phyloP scores from a whole-genome alignment of 305 asterid genomes.

The Withania somnifera region DNA sequence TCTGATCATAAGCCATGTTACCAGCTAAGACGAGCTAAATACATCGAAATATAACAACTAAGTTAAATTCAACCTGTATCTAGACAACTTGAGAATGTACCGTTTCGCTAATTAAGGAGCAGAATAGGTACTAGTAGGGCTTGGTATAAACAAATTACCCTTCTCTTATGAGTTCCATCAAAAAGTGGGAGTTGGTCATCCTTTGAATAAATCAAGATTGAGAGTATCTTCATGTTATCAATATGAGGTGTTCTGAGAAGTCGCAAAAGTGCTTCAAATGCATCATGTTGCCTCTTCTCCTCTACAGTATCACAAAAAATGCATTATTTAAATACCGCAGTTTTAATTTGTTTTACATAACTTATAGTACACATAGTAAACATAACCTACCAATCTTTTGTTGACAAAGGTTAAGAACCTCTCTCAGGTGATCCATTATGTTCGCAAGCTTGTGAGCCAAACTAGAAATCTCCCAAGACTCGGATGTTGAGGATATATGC shows the following conservation, averaged over 20 bases:
- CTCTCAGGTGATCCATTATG: conserved; percentile 43
- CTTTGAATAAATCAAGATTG: conserved; percentile 39
- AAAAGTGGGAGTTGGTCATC: conserved; percentile 68
- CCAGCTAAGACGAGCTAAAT: not conserved
- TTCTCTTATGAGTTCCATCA: conserved; percentile 44
- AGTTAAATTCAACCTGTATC: too few relatives aligned
- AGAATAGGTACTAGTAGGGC: not conserved
- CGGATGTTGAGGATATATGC: conserved; percentile 47
- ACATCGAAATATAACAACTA: too few relatives aligned
- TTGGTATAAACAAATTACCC: conserved; percentile 15
- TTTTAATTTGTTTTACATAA: not conserved
- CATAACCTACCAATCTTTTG: conserved; percentile 34
- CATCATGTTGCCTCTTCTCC: conserved; percentile 31
- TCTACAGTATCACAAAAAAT: conserved; percentile 22
- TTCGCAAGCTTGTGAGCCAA: conserved; percentile 64
- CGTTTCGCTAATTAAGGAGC: not conserved
- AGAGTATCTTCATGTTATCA: conserved; percentile 65
- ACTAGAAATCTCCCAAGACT: conserved; percentile 64
- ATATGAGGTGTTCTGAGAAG: conserved; percentile 50
- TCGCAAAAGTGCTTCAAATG: conserved; percentile 29
- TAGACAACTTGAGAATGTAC: not conserved
- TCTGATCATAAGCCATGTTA: not conserved
- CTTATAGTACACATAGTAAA: not conserved
- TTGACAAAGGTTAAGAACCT: conserved; percentile 22
- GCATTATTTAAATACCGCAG: not conserved